Evolutionary conservation across 2,329 filamentous ascomycete species (phyloP).

Genomic region (Hymenoscyphus infarciens): DNA sequence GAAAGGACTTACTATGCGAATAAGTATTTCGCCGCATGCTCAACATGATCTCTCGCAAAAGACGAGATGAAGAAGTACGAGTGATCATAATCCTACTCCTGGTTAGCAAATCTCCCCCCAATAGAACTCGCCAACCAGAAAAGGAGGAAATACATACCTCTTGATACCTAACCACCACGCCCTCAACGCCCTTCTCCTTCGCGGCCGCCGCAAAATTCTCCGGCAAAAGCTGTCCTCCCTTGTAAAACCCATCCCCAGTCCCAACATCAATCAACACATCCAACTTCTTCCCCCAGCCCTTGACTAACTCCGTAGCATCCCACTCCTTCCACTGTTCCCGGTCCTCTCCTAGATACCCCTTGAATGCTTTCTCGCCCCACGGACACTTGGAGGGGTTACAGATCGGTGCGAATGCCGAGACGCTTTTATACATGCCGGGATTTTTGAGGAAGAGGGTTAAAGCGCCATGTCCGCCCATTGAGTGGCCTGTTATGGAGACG

Average conservation of each 20-base stretch:
- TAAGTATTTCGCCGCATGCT: slow-evolving; percentile 85
- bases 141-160: slow-evolving; percentile 45
- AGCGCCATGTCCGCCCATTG: slow-evolving; percentile 96
- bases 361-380: slow-evolving; percentile 95
- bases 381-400: slow-evolving; percentile 79
- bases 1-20: slow-evolving; percentile 48
- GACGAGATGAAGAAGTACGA: slow-evolving; percentile 95
- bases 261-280: slow-evolving; percentile 88
- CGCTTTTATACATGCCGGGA: slow-evolving; percentile 82
- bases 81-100: slow-evolving; percentile 77
- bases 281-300: slow-evolving; percentile 66
- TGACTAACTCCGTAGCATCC: slow-evolving; percentile 87
- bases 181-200: slow-evolving; percentile 66
- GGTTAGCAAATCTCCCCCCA: slow-evolving; percentile 15
- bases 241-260: slow-evolving; percentile 94
- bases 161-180: slow-evolving; percentile 77
- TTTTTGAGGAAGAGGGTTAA: slow-evolving; percentile 89
- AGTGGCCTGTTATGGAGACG: slow-evolving; percentile 87
- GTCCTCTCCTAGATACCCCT: slow-evolving; percentile 80
- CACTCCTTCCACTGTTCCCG: slow-evolving; percentile 79
- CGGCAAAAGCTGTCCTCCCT: slow-evolving; percentile 84
- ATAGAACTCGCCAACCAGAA: background rate
- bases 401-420: slow-evolving; percentile 88
- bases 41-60: slow-evolving; percentile 86
- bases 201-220: slow-evolving; percentile 86